Base-by-base conservation (phyloP, 352 stramenopile genomes). In the Thraustochytrium sp. region DNA sequence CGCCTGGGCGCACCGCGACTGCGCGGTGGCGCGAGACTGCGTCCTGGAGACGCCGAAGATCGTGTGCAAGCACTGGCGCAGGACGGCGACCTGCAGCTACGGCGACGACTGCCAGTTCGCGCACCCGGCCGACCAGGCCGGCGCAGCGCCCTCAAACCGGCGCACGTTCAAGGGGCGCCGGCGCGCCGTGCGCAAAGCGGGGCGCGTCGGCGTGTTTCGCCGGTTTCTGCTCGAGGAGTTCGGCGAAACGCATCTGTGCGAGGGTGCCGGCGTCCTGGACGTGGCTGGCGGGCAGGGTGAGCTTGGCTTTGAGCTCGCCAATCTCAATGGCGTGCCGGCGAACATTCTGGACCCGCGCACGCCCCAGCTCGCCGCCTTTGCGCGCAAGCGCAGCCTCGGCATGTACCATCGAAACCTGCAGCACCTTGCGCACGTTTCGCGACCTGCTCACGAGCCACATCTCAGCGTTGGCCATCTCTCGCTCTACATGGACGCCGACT, bases 281-380 rank as follows among this genome's bases (percentile, higher is more conserved):
- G 87, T 95, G 42, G 92, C 92, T 4, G 92, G 92, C 21, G 92
- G 92, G 0, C 87, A 89, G 36, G 92, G 92, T 8, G 90, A 90
- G 42, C 87, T 95, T n/a, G 90, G 89, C 0, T 95, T 95, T 76
- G 89, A 95, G 84, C 89, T 96, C 18, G 92, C 90, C 88, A 94
- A 93, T 84, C 92, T 93, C 68, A 87, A 91, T n/a, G 36, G 82
- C 11, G 88, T 95, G 40, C 87, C 87, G 1, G 90, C 86, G 46
- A 95, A 89, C 16, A 88, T 95, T 23, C 86, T 95, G 29, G 92
- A 96, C 84, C 92, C 92, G 21, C 49, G 85, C 21, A 42, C 37
- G 5, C 38, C 61, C 26, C 5, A 85, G 26, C 64, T 84, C 56
- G 37, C 21, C 8, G 23, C 18, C 11, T 84, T 46, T 46, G 65